These are phyloP conservation scores for Avena insularis DNA, from an alignment of 176 grass and related monocot genomes.

Conservation along the genomic window DNA sequence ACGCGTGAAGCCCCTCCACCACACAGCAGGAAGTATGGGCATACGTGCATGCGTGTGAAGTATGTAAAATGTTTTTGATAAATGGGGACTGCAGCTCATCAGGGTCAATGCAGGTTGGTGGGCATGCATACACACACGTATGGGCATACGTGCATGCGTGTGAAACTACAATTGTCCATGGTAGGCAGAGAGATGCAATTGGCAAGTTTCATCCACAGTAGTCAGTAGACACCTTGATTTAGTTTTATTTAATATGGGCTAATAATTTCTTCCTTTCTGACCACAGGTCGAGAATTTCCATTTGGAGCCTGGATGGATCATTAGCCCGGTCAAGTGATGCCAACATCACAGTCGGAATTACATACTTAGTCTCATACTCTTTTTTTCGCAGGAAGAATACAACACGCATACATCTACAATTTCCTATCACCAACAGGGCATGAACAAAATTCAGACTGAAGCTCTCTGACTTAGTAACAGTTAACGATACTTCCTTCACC, in stretches of 20 bases:
- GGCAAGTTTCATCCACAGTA: slow-evolving; percentile 20
- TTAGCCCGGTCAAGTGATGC: slow-evolving; percentile 37
- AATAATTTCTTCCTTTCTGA: background rate
- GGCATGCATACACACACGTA: slow-evolving; percentile 6
- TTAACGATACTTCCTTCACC: too few relatives aligned
- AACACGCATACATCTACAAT: too few relatives aligned
- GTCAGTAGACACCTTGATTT: background rate
- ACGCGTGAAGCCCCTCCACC: too few relatives aligned
- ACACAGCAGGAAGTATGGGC: background rate
- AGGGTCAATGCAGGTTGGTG: slow-evolving; percentile 53
- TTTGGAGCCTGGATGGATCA: slow-evolving; percentile 7
- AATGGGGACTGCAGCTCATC: slow-evolving; percentile 10
- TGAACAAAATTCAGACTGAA: too few relatives aligned
- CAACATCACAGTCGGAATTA: too few relatives aligned
- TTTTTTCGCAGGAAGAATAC: too few relatives aligned
- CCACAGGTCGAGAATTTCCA: too few relatives aligned
- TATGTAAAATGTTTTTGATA: background rate
- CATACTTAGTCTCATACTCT: background rate
- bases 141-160: slow-evolving; percentile 14
- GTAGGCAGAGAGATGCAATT: slow-evolving; percentile 4
- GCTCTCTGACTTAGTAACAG: too few relatives aligned
- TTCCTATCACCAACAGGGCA: too few relatives aligned
- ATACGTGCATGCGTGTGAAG: slow-evolving; percentile 18
- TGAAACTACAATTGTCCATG: background rate
- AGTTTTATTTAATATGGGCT: background rate